Percentiles rank a stretch among this genome's conserved stretches.
phyloP scores from a whole-genome alignment of 768 basidiomycete genomes.

The Pleurotus djamor region DNA sequence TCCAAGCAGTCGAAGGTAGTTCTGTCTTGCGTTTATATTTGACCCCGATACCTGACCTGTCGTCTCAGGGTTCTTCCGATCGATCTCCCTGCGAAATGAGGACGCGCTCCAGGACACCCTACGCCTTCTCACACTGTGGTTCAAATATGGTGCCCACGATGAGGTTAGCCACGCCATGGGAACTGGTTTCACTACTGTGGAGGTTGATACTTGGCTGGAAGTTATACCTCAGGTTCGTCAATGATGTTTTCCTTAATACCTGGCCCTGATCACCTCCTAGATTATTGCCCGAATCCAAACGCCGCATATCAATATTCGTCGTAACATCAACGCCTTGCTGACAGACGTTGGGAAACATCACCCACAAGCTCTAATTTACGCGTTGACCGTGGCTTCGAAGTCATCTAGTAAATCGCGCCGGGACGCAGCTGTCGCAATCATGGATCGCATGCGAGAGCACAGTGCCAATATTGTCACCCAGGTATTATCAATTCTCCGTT shows the following conservation, averaged over 20 bases:
- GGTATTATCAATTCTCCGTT: no score
- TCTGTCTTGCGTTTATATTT: no score
- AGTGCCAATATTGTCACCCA: constrained; percentile 86
- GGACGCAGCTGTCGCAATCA: constrained; percentile 81
- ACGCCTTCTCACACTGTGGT: constrained; percentile 93
- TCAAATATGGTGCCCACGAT: constrained; percentile 91
- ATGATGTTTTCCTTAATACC: background rate
- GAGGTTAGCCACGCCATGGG: constrained; percentile 90
- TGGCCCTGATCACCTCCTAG: constrained; percentile 34
- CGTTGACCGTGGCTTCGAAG: constrained; percentile 94
- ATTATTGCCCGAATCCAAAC: constrained; percentile 99
- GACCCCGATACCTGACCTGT: no score
- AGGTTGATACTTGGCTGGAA: constrained; percentile 97
- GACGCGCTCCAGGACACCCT: constrained; percentile 95
- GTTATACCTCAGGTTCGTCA: constrained; percentile 89
- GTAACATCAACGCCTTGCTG: constrained; percentile 85
- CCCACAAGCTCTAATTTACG: constrained; percentile 95
- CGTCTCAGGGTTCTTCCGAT: constrained; percentile 98
- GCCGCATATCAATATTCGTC: constrained; percentile 80
- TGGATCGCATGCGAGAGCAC: constrained; percentile 93
- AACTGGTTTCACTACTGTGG: constrained; percentile 83
- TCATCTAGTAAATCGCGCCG: constrained; percentile 84
- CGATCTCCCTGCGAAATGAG: constrained; percentile 85
- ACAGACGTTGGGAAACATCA: constrained; percentile 95
- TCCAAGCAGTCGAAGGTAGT: constrained; percentile 95